Evolutionary conservation across 352 stramenopile genomes (phyloP), one percentile per base, ranked within the genome.

Genomic region (Phytophthora chlamydospora): DNA sequence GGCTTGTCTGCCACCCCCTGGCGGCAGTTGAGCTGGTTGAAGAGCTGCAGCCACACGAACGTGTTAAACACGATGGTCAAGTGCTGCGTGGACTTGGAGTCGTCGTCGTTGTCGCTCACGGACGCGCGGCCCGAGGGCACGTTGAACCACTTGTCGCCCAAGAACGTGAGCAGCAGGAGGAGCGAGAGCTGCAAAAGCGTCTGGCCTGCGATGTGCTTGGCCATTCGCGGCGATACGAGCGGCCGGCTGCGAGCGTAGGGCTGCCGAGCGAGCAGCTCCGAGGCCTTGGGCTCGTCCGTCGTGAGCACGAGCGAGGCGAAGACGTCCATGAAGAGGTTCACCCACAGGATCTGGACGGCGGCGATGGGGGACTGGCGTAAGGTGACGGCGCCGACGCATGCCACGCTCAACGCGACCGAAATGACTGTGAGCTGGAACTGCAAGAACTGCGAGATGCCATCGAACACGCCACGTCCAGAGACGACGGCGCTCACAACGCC

Each of bases 271-370:
- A 99, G 77, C 14, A 99, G 73, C 36, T 68, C 39, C 5, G 82
- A 68, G n/a, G 76, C 50, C 1, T 79, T 88, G 1, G 95, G 95
- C 40, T 90, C 80, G 73, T 98, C 96, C 12, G 96, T 98, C 36
- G 90, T 95, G 24, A 98, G 78, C 29, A 96, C 94, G 11, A 98
- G 72, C 39, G 95, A 94, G 14, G 93, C 95, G 63, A 98, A 96
- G 7, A 93, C 97, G 75, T 98, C 95, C 93, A 98, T 99, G 72
- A 98, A 98, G 42, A 99, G 75, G 73, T 98, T 98, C 34, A 98
- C 88, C 94, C 93, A 98, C 7, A 98, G 70, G 85, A 99, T 96
- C 80, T 98, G 95, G 6, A 98, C 90, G 17, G 94, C 89, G 42
- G 90, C 96, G 6, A 98, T 71, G 8, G 88, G 91, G 21, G 81